Conservation (phyloP, 768 basidiomycete genomes). For the Trametes elegans region DNA sequence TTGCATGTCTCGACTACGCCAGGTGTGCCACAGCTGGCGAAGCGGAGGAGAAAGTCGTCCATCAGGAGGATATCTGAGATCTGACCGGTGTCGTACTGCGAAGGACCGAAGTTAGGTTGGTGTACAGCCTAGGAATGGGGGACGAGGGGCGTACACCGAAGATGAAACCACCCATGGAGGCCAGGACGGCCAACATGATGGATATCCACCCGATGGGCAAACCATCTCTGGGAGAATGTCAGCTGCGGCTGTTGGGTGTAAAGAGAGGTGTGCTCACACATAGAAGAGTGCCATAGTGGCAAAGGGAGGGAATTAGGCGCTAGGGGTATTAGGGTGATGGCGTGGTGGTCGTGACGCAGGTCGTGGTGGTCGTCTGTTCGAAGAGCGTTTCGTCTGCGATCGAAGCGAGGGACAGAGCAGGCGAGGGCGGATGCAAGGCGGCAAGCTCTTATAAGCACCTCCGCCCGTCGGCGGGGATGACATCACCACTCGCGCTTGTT, state of each 20-base stretch:
- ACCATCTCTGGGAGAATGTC: conserved; percentile 41
- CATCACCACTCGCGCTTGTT: conserved; percentile 16
- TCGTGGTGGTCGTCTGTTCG: conserved; percentile 2
- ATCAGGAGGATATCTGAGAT: conserved; percentile 77
- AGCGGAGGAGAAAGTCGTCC: conserved; percentile 64
- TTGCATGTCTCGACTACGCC: conserved; percentile 42
- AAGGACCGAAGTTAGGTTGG: not conserved
- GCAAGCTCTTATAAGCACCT: conserved; percentile 13
- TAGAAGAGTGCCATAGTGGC: conserved; percentile 31
- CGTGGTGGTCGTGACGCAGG: not conserved
- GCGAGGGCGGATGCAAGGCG: not conserved
- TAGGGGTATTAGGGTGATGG: not conserved
- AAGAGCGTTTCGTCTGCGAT: not conserved
- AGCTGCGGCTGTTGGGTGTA: not conserved
- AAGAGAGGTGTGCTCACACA: conserved; percentile 20
- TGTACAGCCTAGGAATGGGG: conserved; percentile 2
- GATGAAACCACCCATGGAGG: conserved; percentile 62
- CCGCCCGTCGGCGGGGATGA: conserved; percentile 5
- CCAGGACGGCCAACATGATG: conserved; percentile 63
- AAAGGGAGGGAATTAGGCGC: not conserved
- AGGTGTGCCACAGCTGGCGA: conserved; percentile 48
- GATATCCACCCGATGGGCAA: conserved; percentile 61
- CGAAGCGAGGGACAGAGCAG: not conserved
- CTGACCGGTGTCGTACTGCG: conserved; percentile 71
- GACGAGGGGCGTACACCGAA: conserved; percentile 27